phyloP scores from a whole-genome alignment of 2,329 filamentous ascomycete genomes.

The Neonectria coccinea region DNA sequence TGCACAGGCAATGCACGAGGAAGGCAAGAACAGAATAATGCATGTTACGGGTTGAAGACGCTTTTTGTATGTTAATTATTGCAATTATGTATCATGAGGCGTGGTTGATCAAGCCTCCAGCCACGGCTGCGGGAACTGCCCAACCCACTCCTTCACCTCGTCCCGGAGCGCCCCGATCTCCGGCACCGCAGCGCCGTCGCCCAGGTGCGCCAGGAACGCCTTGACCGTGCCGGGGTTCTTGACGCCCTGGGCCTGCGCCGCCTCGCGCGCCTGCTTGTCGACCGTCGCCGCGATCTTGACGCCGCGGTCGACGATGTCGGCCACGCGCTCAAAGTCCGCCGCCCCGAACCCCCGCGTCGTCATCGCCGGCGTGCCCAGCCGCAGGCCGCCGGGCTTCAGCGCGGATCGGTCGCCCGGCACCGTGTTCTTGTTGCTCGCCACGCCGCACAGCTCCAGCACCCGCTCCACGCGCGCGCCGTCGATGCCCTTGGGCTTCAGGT shows the following conservation, averaged over 20 bases:
- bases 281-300: conserved; percentile 80
- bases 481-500: conserved; percentile 85
- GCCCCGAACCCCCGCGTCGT: conserved; percentile 88
- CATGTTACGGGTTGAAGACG: conserved; percentile 16
- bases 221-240: conserved; percentile 73
- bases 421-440: conserved; percentile 97
- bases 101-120: conserved; percentile 37
- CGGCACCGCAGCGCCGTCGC: conserved; percentile 71
- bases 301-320: conserved; percentile 82
- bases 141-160: conserved; percentile 79
- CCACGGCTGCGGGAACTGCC: conserved; percentile 52
- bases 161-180: conserved; percentile 76
- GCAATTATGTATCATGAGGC: conserved; percentile 16
- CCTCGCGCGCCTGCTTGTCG: conserved; percentile 75
- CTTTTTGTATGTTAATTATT: conserved; percentile 12
- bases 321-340: conserved; percentile 85
- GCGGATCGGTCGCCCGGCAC: conserved; percentile 93
- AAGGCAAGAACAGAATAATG: background rate
- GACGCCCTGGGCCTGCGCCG: conserved; percentile 71
- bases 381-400: conserved; percentile 87
- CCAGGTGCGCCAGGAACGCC: conserved; percentile 73
- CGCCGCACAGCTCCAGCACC: conserved; percentile 87
- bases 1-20: background rate
- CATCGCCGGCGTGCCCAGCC: conserved; percentile 95
- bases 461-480: conserved; percentile 90